phyloP scores from a whole-genome alignment of 805 yeast genomes.

The Starmerella apicola region DNA sequence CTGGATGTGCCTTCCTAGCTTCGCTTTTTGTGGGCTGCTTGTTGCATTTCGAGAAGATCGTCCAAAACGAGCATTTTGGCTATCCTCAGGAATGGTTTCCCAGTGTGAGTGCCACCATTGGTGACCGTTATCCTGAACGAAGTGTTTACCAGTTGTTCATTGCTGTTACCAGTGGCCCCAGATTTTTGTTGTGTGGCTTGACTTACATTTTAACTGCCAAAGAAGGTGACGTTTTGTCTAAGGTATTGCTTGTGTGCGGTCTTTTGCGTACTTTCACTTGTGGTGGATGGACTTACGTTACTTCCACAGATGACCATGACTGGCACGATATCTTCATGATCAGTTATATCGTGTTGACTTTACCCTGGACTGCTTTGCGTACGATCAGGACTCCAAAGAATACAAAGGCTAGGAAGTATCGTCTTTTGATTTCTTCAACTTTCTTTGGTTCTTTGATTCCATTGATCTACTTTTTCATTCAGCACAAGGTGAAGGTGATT shows the following conservation, averaged over 20 bases:
- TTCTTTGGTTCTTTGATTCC: slow-evolving; percentile 73
- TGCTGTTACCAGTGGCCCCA: slow-evolving; percentile 87
- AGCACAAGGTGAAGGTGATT: slow-evolving; percentile 74
- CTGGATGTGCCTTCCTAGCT: slow-evolving; percentile 58
- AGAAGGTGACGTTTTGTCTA: slow-evolving; percentile 30
- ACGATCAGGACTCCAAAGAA: slow-evolving; percentile 41
- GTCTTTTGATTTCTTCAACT: slow-evolving; percentile 39
- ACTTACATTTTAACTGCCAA: slow-evolving; percentile 31
- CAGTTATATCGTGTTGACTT: slow-evolving; percentile 68
- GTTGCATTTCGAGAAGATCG: slow-evolving; percentile 79
- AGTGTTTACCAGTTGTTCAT: slow-evolving; percentile 82
- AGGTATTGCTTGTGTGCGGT: slow-evolving; percentile 40
- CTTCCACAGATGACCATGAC: slow-evolving; percentile 94
- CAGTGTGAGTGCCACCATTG: slow-evolving; percentile 91
- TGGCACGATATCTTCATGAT: slow-evolving; percentile 95
- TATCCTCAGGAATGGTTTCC: slow-evolving; percentile 99
- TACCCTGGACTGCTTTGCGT: slow-evolving; percentile 77
- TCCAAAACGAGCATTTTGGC: slow-evolving; percentile 70
- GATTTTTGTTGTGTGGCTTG: slow-evolving; percentile 54
- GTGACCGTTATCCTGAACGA: slow-evolving; percentile 93
- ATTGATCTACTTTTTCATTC: slow-evolving; percentile 75
- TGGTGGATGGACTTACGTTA: slow-evolving; percentile 98
- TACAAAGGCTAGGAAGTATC: slow-evolving; percentile 34
- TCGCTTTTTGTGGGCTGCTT: slow-evolving; percentile 65
- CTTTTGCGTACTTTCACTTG: slow-evolving; percentile 81